These are phyloP conservation scores for Globisporangium camurandrum DNA, from an alignment of 352 stramenopile species.

Conservation along the genomic window DNA sequence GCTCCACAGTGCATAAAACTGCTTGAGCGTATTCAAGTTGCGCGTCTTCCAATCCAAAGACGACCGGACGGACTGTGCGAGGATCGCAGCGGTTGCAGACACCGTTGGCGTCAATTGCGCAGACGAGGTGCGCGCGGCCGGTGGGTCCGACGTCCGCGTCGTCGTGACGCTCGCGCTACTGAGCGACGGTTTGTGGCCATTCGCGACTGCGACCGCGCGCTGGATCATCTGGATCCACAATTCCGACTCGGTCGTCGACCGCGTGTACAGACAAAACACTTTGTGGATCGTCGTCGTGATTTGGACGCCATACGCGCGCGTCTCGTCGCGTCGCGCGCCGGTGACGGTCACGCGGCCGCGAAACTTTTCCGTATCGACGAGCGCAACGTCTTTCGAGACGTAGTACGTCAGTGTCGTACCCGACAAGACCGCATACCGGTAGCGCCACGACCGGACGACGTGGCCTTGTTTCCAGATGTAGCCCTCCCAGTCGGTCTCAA, in stretches of 20 bases:
- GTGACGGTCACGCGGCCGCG: conserved; percentile 76
- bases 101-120: conserved; percentile 21
- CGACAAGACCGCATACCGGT: conserved; percentile 76
- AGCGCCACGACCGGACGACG: conserved; percentile 79
- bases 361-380: conserved; percentile 77
- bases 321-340: conserved; percentile 51
- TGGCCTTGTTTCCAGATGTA: conserved; percentile 87
- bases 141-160: conserved; percentile 55
- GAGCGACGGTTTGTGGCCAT: conserved; percentile 35
- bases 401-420: conserved; percentile 81
- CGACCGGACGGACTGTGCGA: conserved; percentile 65
- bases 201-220: conserved; percentile 55
- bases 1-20: conserved; percentile 81
- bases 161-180: conserved; percentile 10
- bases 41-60: conserved; percentile 78
- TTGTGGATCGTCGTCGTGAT: conserved; percentile 86
- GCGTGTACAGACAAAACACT: conserved; percentile 79
- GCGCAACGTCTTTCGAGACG: conserved; percentile 69
- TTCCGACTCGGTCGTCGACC: conserved; percentile 70
- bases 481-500: conserved; percentile 84
- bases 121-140: conserved; percentile 40
- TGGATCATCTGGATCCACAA: conserved; percentile 84
- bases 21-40: conserved; percentile 73
- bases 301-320: conserved; percentile 66
- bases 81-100: conserved; percentile 6